Percentiles rank a stretch among this genome's conserved stretches.
phyloP scores from a whole-genome alignment of 1,284 basidiomycete species.

The Heliocybe sulcata region DNA sequence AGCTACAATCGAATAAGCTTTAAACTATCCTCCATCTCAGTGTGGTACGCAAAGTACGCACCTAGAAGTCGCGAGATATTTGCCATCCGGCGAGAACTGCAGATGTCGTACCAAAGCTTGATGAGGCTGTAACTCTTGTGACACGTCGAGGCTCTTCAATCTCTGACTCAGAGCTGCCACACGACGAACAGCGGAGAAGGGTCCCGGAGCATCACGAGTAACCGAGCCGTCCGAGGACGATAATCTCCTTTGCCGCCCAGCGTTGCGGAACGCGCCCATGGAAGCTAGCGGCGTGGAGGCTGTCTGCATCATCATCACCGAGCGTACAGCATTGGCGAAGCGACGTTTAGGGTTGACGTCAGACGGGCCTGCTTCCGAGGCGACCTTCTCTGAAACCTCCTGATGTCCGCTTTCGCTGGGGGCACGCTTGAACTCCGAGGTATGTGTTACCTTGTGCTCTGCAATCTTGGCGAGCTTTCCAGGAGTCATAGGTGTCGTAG shows the following conservation, averaged over 20 bases:
- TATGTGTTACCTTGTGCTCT: neutral
- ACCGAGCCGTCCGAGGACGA: slow-evolving; percentile 27
- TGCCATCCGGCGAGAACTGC: slow-evolving; percentile 68
- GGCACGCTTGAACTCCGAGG: neutral
- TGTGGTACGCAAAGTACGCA: slow-evolving; percentile 15
- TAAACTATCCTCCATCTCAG: slow-evolving; percentile 5
- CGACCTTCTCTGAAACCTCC: slow-evolving; percentile 5
- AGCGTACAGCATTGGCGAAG: slow-evolving; percentile 35
- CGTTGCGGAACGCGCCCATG: slow-evolving; percentile 5
- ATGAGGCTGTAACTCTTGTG: slow-evolving; percentile 59
- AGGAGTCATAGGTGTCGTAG: slow-evolving; percentile 9
- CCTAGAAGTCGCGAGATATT: slow-evolving; percentile 67
- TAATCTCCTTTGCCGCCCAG: slow-evolving; percentile 33
- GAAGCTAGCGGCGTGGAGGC: slow-evolving; percentile 18
- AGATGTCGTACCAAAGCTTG: slow-evolving; percentile 59
- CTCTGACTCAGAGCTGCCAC: slow-evolving; percentile 51
- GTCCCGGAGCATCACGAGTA: neutral
- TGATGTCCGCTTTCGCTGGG: neutral
- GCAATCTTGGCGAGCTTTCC: slow-evolving; percentile 9
- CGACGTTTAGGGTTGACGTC: slow-evolving; percentile 22
- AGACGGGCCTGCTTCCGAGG: slow-evolving; percentile 7
- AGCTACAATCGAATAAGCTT: slow-evolving; percentile 30
- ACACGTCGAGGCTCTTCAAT: slow-evolving; percentile 45
- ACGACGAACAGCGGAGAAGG: slow-evolving; percentile 27
- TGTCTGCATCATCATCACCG: slow-evolving; percentile 38